Percentiles rank a stretch among this genome's conserved stretches.
Conservation (phyloP, 495 filamentous ascomycete species). For the Penicillium flavigenum region DNA sequence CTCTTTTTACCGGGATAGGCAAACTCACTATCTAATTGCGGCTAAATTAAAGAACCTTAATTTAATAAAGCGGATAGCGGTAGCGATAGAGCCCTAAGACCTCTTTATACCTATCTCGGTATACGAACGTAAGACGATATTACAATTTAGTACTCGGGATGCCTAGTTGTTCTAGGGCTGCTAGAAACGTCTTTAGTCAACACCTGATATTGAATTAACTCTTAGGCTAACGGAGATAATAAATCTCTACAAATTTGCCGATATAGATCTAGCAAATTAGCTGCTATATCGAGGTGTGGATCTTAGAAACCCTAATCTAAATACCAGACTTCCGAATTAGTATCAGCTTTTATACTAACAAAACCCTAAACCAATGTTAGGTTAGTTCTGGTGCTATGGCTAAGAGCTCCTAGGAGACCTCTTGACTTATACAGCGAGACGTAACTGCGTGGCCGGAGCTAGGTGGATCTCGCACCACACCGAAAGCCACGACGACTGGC, state of each 20-base stretch:
- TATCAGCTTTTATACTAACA: background rate
- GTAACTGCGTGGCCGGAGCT: background rate
- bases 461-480: background rate
- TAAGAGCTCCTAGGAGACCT: background rate
- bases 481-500: background rate
- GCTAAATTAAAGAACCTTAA: background rate
- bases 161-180: background rate
- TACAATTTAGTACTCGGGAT: background rate
- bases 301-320: background rate
- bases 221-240: background rate
- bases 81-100: background rate
- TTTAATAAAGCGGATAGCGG: background rate
- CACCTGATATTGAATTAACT: background rate
- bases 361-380: slow-evolving; percentile 1
- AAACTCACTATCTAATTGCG: background rate
- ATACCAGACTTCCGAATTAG: background rate
- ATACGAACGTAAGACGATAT: background rate
- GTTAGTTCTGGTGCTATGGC: background rate
- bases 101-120: background rate
- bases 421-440: background rate
- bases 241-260: slow-evolving; percentile 2
- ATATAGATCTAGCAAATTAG: background rate
- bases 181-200: background rate
- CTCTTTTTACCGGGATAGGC: background rate
- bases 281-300: background rate